Conservation (phyloP, 306 rosid genomes). For the Gillenia trifoliata region DNA sequence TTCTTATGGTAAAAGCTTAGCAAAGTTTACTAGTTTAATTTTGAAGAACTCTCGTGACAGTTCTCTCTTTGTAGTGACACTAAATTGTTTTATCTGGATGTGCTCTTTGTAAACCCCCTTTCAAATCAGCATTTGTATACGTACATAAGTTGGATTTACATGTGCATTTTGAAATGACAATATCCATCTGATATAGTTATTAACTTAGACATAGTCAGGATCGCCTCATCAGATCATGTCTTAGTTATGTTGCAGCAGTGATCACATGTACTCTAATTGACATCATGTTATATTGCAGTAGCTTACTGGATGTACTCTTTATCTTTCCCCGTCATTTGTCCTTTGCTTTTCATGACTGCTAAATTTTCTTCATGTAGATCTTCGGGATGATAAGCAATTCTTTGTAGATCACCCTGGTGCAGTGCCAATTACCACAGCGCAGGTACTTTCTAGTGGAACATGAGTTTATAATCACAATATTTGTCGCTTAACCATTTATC, state of each 20-base stretch:
- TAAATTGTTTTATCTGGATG: neutral
- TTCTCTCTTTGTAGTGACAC: neutral
- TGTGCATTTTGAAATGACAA: neutral
- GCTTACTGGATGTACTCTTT: neutral
- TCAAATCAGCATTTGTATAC: neutral
- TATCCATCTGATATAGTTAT: neutral
- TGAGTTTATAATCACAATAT: neutral
- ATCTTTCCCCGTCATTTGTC: neutral
- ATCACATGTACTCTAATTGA: neutral
- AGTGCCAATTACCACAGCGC: conserved; percentile 82
- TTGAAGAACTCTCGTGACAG: neutral
- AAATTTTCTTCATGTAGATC: conserved; percentile 56
- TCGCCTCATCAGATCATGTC: neutral
- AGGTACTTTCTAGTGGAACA: conserved; percentile 41
- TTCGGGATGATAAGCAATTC: conserved; percentile 86
- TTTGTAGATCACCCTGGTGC: conserved; percentile 83
- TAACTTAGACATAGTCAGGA: neutral
- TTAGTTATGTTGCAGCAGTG: neutral
- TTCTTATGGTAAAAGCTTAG: neutral
- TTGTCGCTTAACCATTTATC: neutral
- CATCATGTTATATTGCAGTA: conserved; percentile 9
- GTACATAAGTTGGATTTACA: neutral
- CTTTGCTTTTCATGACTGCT: conserved; percentile 21
- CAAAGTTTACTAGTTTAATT: neutral
- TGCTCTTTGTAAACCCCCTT: neutral